phyloP scores from a whole-genome alignment of 2,329 filamentous ascomycete species.

The Colletotrichum coccodes region DNA sequence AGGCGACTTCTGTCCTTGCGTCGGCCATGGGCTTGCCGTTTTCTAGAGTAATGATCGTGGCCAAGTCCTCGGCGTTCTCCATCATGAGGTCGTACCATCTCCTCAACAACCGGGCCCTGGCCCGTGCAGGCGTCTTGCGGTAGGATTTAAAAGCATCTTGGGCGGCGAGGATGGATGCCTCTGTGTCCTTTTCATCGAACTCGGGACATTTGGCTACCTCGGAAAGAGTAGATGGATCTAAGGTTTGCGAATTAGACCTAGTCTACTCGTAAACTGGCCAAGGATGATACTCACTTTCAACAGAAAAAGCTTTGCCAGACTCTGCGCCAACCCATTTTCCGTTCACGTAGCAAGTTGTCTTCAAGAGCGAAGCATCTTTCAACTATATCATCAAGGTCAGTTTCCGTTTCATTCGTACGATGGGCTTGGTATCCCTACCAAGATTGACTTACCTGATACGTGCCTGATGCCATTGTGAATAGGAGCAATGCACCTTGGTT shows the following conservation, averaged over 20 bases:
- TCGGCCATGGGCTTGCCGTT: constrained; percentile 77
- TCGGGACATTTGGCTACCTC: constrained; percentile 78
- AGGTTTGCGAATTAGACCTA: constrained; percentile 5
- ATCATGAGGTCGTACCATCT: constrained; percentile 76
- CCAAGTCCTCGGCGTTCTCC: constrained; percentile 73
- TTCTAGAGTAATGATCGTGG: constrained; percentile 75
- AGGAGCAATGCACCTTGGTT: constrained; percentile 3
- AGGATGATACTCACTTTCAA: constrained; percentile 58
- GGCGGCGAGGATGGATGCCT: constrained; percentile 76
- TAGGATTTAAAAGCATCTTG: constrained; percentile 71
- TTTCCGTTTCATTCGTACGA: background rate
- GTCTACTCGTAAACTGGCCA: background rate
- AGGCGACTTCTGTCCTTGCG: constrained; percentile 65
- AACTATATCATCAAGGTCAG: constrained; percentile 49
- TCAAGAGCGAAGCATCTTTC: constrained; percentile 74
- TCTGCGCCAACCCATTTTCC: constrained; percentile 80
- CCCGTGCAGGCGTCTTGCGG: constrained; percentile 67
- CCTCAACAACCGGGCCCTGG: constrained; percentile 68
- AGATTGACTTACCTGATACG: constrained; percentile 5
- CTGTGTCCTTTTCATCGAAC: constrained; percentile 74
- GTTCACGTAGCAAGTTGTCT: constrained; percentile 77
- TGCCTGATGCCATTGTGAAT: constrained; percentile 17
- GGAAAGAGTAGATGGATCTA: constrained; percentile 77
- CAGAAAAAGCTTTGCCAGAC: constrained; percentile 79
- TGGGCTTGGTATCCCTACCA: background rate